Conservation (phyloP, 2,329 filamentous ascomycete species). For the Fusarium chuoi region DNA sequence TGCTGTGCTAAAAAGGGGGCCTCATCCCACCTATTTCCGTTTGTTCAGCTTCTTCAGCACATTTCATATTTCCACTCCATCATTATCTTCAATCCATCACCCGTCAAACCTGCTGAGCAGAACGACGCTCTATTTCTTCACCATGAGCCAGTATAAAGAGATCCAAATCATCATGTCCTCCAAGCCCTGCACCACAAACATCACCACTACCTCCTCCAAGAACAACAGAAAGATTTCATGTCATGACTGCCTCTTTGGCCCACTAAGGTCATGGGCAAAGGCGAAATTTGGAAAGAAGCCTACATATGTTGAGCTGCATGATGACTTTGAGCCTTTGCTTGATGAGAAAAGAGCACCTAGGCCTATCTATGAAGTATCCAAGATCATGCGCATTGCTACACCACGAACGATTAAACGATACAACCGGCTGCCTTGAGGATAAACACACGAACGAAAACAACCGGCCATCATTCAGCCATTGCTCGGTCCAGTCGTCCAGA, state of each 20-base stretch:
- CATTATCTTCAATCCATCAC: background rate
- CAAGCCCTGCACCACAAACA: background rate
- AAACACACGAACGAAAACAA: background rate
- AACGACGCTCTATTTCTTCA: background rate
- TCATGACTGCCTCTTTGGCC: conserved; percentile 19
- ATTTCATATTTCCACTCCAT: background rate
- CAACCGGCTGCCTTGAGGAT: conserved; percentile 40
- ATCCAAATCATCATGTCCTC: conserved; percentile 33
- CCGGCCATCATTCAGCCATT: background rate
- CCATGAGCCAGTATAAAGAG: conserved; percentile 23
- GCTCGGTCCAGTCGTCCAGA: no score
- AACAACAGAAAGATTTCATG: conserved; percentile 6
- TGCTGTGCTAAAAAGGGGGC: conserved; percentile 26
- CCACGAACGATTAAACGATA: conserved; percentile 51
- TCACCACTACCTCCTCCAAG: background rate
- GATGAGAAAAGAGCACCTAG: conserved; percentile 22
- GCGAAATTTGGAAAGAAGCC: conserved; percentile 5
- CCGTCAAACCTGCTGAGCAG: conserved; percentile 11
- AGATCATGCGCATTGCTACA: conserved; percentile 56
- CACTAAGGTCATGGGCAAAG: conserved; percentile 25
- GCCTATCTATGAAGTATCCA: conserved; percentile 55
- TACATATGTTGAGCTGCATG: background rate
- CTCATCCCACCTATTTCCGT: background rate
- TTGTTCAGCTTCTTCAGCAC: background rate
- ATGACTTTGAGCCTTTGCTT: conserved; percentile 41